Evolutionary conservation across 139 green algal species (phyloP).

Genomic region (Chlorella sp.): DNA sequence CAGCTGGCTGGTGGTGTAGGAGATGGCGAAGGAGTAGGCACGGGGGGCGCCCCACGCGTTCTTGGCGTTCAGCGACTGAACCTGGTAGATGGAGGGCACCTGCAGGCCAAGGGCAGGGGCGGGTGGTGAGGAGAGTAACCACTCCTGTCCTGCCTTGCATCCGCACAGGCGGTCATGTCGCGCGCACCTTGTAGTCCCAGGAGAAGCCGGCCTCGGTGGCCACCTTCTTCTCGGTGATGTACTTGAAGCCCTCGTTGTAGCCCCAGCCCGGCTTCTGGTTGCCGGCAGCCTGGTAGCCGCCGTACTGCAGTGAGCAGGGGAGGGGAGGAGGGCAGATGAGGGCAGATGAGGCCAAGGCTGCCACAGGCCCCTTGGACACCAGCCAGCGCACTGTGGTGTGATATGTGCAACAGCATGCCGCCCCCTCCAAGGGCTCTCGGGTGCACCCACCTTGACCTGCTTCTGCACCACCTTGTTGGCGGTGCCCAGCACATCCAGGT

Average conservation of each 20-base stretch:
- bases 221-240: background rate
- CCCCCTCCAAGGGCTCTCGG: too few relatives aligned
- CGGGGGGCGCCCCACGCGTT: slow-evolving; percentile 19
- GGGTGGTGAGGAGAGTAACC: too few relatives aligned
- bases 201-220: slow-evolving; percentile 1
- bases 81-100: background rate
- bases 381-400: too few relatives aligned
- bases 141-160: too few relatives aligned
- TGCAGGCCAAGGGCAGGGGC: background rate
- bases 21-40: slow-evolving; percentile 28
- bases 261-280: background rate
- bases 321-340: background rate
- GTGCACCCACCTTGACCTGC: background rate
- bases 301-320: background rate
- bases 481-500: slow-evolving; percentile 40
- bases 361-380: too few relatives aligned
- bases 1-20: slow-evolving; percentile 38
- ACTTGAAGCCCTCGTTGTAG: background rate
- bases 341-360: too few relatives aligned
- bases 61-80: background rate
- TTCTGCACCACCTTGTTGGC: slow-evolving; percentile 9
- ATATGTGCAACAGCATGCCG: too few relatives aligned
- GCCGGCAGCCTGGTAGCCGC: background rate
- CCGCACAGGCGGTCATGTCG: too few relatives aligned
- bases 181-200: slow-evolving; percentile 1